phyloP scores from a whole-genome alignment of 2,329 filamentous ascomycete genomes.

The Microsporum audouinii region DNA sequence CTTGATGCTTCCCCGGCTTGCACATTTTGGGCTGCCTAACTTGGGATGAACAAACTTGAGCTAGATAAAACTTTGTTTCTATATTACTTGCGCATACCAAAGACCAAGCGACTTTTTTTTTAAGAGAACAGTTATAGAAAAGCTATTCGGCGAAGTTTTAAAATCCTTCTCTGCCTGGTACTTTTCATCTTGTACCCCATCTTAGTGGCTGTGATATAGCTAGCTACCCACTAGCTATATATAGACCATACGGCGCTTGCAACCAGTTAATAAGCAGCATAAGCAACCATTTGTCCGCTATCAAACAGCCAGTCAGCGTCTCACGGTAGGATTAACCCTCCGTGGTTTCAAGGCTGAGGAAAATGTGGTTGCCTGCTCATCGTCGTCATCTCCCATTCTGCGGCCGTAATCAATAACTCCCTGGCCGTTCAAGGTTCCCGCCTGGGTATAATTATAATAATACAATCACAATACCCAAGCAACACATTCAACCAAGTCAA shows the following conservation, averaged over 20 bases:
- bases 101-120: too few species aligned
- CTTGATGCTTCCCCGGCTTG: neutral
- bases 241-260: too few species aligned
- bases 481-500: neutral
- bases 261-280: too few species aligned
- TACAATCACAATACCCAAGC: neutral
- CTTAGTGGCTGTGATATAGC: too few species aligned
- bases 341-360: neutral
- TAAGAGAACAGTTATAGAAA: too few species aligned
- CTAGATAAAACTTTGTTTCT: neutral
- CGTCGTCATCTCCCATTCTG: neutral
- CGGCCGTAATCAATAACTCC: neutral
- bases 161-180: too few species aligned
- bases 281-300: too few species aligned
- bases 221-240: too few species aligned
- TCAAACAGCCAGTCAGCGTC: neutral
- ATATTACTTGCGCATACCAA: too few species aligned
- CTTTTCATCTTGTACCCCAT: too few species aligned
- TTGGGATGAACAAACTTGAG: neutral
- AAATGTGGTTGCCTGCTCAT: neutral
- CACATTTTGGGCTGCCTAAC: neutral
- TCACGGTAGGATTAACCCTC: neutral
- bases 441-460: neutral
- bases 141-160: too few species aligned
- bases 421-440: neutral